Evolutionary conservation across 106 monocot species (phyloP).

Genomic region (Gastrodia elata): DNA sequence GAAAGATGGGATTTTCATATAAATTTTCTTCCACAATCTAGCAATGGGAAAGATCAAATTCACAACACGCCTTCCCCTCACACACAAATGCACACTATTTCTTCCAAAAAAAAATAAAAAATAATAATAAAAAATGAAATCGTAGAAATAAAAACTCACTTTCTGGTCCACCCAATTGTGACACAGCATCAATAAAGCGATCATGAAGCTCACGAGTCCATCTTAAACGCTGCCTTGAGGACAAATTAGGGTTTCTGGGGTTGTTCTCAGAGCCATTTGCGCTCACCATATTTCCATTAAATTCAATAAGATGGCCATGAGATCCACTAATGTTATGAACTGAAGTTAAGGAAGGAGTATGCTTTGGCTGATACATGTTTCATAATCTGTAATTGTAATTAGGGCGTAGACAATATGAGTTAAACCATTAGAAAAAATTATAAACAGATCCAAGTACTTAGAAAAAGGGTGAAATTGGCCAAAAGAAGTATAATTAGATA

Average conservation of each 20-base stretch:
- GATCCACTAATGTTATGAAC: slow-evolving; percentile 18
- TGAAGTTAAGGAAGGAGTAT: slow-evolving; percentile 23
- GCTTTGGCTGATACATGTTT: slow-evolving; percentile 61
- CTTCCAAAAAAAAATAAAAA: neutral
- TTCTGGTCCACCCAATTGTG: slow-evolving; percentile 92
- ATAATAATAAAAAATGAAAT: neutral
- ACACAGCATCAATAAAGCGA: slow-evolving; percentile 88
- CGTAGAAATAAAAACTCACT: slow-evolving; percentile 40
- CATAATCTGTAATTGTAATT: slow-evolving; percentile 28
- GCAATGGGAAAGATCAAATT: too few relatives aligned
- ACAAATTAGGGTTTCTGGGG: slow-evolving; percentile 30
- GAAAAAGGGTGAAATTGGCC: neutral
- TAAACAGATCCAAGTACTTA: neutral
- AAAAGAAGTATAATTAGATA: too few relatives aligned
- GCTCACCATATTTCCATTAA: slow-evolving; percentile 31
- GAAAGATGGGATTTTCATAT: too few relatives aligned
- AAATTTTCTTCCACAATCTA: too few relatives aligned
- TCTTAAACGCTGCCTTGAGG: slow-evolving; percentile 77
- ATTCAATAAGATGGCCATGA: slow-evolving; percentile 29
- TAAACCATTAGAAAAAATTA: neutral
- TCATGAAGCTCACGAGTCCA: slow-evolving; percentile 98
- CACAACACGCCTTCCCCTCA: too few relatives aligned
- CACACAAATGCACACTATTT: too few relatives aligned
- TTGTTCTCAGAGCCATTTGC: slow-evolving; percentile 32
- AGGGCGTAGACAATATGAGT: neutral